Evolutionary conservation across 768 basidiomycete genomes (phyloP).

Genomic region (Xerocomellus chrysenteron): DNA sequence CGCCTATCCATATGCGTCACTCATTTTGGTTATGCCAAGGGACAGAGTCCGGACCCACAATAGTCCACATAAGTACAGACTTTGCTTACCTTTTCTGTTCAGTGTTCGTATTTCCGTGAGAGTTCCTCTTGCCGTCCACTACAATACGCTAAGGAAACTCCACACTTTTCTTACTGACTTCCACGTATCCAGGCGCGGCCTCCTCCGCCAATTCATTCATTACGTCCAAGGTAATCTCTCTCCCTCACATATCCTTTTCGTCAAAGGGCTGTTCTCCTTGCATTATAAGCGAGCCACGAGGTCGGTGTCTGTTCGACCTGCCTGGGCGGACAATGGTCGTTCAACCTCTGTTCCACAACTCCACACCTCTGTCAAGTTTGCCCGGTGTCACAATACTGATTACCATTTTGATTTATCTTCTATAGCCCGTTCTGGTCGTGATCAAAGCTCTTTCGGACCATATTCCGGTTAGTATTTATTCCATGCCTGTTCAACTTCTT

Average conservation of each 20-base stretch:
- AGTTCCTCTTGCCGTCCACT: conserved; percentile 14
- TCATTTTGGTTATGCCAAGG: conserved; percentile 36
- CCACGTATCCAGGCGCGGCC: conserved; percentile 55
- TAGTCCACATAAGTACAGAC: conserved; percentile 40
- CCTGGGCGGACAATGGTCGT: conserved; percentile 29
- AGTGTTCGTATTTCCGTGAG: conserved; percentile 36
- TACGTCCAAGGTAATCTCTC: conserved; percentile 50
- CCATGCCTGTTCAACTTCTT: conserved; percentile 16
- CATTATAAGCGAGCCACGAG: conserved; percentile 27
- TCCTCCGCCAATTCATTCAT: conserved; percentile 67
- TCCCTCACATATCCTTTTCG: conserved; percentile 3
- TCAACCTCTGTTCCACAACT: conserved; percentile 21
- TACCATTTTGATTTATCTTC: conserved; percentile 7
- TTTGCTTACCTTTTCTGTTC: conserved; percentile 43
- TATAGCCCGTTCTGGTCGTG: conserved; percentile 27
- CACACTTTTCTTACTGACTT: conserved; percentile 8
- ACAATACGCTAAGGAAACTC: not conserved
- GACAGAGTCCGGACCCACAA: conserved; percentile 52
- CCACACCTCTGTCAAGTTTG: conserved; percentile 21
- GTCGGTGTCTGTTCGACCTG: conserved; percentile 13
- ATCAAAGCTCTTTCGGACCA: conserved; percentile 23
- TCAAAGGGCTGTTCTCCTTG: conserved; percentile 3
- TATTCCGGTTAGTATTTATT: conserved; percentile 32
- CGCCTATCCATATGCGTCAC: conserved; percentile 7
- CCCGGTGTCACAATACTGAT: conserved; percentile 18